These are phyloP conservation scores for Jamesozyma gamospora DNA, from an alignment of 805 yeast genomes.

Conservation along the genomic window DNA sequence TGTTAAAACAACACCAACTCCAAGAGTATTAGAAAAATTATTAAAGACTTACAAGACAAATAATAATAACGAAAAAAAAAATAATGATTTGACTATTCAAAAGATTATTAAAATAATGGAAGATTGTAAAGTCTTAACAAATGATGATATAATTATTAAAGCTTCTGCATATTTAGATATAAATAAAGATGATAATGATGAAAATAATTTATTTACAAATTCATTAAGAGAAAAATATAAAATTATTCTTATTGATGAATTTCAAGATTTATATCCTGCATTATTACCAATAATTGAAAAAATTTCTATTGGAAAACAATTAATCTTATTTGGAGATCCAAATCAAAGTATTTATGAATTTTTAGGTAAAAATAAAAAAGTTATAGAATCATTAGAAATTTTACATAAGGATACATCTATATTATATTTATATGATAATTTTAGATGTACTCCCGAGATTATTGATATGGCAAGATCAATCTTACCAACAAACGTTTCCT, in stretches of 20 bases:
- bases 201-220: constrained; percentile 8
- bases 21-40: constrained; percentile 14
- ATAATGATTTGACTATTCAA: constrained; percentile 10
- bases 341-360: constrained; percentile 63
- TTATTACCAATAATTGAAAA: constrained; percentile 37
- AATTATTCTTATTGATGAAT: constrained; percentile 56
- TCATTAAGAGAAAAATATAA: constrained; percentile 21
- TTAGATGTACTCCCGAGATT: constrained; percentile 53
- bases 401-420: constrained; percentile 15
- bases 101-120: constrained; percentile 23
- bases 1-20: constrained; percentile 4
- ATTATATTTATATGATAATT: constrained; percentile 40
- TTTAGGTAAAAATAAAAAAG: constrained; percentile 40
- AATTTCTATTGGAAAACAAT: constrained; percentile 36
- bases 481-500: neutral
- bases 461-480: constrained; percentile 18
- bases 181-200: neutral
- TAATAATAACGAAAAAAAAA: neutral
- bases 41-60: constrained; percentile 12
- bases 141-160: constrained; percentile 23
- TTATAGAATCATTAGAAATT: constrained; percentile 20
- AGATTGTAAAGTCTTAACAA: constrained; percentile 28
- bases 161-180: constrained; percentile 13
- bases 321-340: constrained; percentile 63
- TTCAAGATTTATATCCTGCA: constrained; percentile 55